Base-by-base conservation (phyloP, 2,329 filamentous ascomycete genomes). In the Sarocladium strictum region DNA sequence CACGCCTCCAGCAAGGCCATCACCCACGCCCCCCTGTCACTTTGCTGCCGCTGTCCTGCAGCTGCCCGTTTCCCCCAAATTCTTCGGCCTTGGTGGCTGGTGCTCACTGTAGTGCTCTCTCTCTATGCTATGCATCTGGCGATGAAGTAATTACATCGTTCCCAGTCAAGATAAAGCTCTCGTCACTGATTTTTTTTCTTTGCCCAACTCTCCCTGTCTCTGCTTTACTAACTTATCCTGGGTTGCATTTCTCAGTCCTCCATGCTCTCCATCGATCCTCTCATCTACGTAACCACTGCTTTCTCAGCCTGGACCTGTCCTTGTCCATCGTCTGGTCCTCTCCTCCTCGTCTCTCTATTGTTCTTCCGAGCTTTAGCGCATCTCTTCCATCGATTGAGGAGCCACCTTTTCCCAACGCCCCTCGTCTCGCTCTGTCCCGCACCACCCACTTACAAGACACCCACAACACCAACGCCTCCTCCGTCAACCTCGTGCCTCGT, bases 61-160 rank as follows among this genome's bases (percentile, higher is more conserved):
- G 12, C 43, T 27, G 43, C 43, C 43, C 43, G 43, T 29, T 19
- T 47, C 23, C 14, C 24, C 43, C 24, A 27, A 47, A 26, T 47
- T 47, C 43, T 47, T 47, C 43, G 23, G 15, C 23, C 43, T n/a
- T 27, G 23, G 43, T 47, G 43, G 43, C 43, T 47, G 43, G 43
- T 27, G 43, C 21, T 24, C n/a, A 27, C 17, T 43, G 6, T n/a
- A n/a, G n/a, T n/a, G n/a, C n/a, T n/a, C n/a, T n/a, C n/a, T n/a
- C n/a, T n/a, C n/a, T n/a, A n/a, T n/a, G n/a, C n/a, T n/a, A n/a
- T n/a, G n/a, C n/a, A n/a, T n/a, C n/a, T n/a, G n/a, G n/a, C n/a
- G n/a, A n/a, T n/a, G n/a, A n/a, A n/a, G n/a, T n/a, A n/a, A 7
- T 38, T 6, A 38, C 29, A 7, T 32, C 12, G 15, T 15, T 15